Evolutionary conservation across 805 yeast genomes (phyloP).

Genomic region (Lachancea quebecensis): DNA sequence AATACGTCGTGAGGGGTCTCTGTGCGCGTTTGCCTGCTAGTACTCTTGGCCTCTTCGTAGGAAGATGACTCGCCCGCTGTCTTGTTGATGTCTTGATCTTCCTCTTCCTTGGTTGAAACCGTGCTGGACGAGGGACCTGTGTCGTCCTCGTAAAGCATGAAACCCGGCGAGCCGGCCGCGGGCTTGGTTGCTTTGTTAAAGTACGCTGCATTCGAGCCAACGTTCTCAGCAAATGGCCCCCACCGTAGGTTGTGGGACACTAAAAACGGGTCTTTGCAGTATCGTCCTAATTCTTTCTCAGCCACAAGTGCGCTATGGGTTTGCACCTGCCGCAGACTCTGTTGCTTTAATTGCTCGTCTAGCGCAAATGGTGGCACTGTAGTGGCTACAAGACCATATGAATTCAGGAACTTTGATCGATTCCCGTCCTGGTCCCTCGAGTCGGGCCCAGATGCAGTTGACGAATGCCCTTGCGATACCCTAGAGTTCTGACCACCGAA

Average conservation of each 20-base stretch:
- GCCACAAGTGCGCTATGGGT: constrained; percentile 1
- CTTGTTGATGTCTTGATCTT: neutral
- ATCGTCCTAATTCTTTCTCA: constrained; percentile 23
- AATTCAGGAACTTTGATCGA: constrained; percentile 16
- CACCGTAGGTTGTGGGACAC: constrained; percentile 40
- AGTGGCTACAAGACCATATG: constrained; percentile 34
- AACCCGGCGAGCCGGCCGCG: neutral
- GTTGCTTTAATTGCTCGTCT: constrained; percentile 34
- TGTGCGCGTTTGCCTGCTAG: neutral
- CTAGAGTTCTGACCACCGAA: neutral
- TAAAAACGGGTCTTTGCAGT: constrained; percentile 31
- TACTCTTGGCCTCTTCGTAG: neutral
- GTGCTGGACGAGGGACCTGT: neutral
- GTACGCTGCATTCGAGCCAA: constrained; percentile 28
- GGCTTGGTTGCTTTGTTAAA: constrained; percentile 6
- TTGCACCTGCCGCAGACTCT: constrained; percentile 12
- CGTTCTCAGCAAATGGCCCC: constrained; percentile 40
- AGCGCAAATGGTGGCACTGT: constrained; percentile 62
- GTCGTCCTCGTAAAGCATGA: neutral
- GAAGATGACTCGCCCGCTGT: neutral
- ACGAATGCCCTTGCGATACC: neutral
- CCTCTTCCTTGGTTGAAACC: neutral
- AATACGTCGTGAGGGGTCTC: constrained; percentile 17
- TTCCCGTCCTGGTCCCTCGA: neutral
- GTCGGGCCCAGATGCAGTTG: neutral